These are phyloP conservation scores for Quercus wislizeni DNA, from an alignment of 306 rosid genomes.

Conservation along the genomic window DNA sequence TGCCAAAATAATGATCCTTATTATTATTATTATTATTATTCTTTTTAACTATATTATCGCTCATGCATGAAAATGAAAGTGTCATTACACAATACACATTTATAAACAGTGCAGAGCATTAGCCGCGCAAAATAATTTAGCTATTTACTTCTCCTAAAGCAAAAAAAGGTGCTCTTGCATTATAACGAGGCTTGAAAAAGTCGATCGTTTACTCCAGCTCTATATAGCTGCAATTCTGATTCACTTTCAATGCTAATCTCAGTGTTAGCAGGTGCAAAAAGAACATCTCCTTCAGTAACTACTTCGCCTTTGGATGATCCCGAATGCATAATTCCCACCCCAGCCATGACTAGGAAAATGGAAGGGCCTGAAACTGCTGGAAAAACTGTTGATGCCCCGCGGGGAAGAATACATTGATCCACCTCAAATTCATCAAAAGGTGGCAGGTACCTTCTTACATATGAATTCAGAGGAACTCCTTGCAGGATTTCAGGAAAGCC, in stretches of 20 bases:
- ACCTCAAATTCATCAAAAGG: conserved; percentile 95
- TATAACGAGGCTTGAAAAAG: conserved; percentile 39
- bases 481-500: conserved; percentile 76
- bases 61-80: background rate
- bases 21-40: background rate
- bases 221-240: conserved; percentile 60
- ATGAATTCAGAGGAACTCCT: conserved; percentile 60
- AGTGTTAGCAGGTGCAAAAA: conserved; percentile 74
- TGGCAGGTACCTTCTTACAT: conserved; percentile 58
- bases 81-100: background rate
- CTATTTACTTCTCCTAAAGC: background rate
- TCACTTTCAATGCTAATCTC: conserved; percentile 53
- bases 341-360: conserved; percentile 55
- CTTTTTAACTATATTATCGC: background rate
- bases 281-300: conserved; percentile 70
- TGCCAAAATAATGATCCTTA: background rate
- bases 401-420: conserved; percentile 68
- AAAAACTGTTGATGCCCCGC: conserved; percentile 48
- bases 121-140: background rate
- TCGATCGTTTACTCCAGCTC: conserved; percentile 76
- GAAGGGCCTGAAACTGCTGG: conserved; percentile 81
- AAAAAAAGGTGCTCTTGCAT: background rate
- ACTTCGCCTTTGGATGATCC: conserved; percentile 33
- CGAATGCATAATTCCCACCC: conserved; percentile 57
- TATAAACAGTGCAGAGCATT: background rate